Evolutionary conservation across 2,329 filamentous ascomycete genomes (phyloP).

Genomic region (Ceratocystis diversiconidia): DNA sequence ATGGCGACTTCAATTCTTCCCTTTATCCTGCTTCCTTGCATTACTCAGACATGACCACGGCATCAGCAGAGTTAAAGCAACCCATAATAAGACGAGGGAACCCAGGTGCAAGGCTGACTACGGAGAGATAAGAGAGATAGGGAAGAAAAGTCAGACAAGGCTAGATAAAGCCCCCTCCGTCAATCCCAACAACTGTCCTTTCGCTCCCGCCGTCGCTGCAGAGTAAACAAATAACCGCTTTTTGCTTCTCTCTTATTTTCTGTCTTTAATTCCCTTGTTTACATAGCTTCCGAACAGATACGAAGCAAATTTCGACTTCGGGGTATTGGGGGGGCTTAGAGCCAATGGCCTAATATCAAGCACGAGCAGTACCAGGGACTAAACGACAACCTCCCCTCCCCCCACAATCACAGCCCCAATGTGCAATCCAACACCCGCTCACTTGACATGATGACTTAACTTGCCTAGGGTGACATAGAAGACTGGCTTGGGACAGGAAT

Average conservation of each 20-base stretch:
- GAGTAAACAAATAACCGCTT: not conserved
- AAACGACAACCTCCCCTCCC: not conserved
- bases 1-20: not conserved
- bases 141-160: not conserved
- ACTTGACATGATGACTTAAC: not conserved
- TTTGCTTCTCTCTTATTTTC: not conserved
- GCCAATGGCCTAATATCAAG: not conserved
- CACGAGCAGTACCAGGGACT: not conserved
- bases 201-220: not conserved
- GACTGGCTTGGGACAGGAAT: no score
- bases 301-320: not conserved
- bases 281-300: not conserved
- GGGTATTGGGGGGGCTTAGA: not conserved
- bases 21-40: not conserved
- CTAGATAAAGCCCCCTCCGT: not conserved
- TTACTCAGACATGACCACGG: not conserved
- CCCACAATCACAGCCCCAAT: not conserved
- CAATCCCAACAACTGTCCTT: not conserved
- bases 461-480: not conserved
- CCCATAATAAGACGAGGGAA: not conserved
- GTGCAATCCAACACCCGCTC: not conserved
- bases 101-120: not conserved
- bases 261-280: not conserved
- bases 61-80: not conserved
- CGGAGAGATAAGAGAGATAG: not conserved